Percentiles rank a stretch among this genome's conserved stretches.
Conservation (phyloP, 1,139 yeast species). For the Pichia sp. region DNA sequence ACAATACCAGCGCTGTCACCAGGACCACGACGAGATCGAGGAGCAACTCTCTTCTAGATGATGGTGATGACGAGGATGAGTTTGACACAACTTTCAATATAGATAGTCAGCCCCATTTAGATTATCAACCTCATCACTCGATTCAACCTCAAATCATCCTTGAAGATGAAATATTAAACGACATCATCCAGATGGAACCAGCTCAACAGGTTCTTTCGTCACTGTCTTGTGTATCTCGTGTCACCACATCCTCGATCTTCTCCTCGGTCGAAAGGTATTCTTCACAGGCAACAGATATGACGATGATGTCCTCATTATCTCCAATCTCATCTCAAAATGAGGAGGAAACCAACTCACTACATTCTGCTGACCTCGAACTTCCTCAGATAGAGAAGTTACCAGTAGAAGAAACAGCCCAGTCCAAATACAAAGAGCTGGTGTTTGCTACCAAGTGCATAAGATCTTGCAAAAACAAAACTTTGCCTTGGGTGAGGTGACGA, state of each 20-base stretch:
- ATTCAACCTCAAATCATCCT: slow-evolving; percentile 15
- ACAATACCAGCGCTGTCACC: background rate
- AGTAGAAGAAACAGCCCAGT: slow-evolving; percentile 6
- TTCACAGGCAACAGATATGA: slow-evolving; percentile 10
- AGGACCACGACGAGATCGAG: slow-evolving; percentile 11
- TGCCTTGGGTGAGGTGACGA: slow-evolving; percentile 10
- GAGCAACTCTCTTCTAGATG: slow-evolving; percentile 16
- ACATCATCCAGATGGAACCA: slow-evolving; percentile 16
- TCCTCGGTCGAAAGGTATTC: slow-evolving; percentile 16
- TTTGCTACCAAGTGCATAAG: slow-evolving; percentile 29
- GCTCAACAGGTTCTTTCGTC: slow-evolving; percentile 15
- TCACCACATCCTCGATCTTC: slow-evolving; percentile 14
- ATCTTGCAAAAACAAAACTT: slow-evolving; percentile 21
- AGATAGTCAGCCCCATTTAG: slow-evolving; percentile 1
- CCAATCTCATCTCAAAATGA: slow-evolving; percentile 14
- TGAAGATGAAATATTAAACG: slow-evolving; percentile 16
- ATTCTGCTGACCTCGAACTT: slow-evolving; percentile 5
- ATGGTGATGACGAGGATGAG: slow-evolving; percentile 21
- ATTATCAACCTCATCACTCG: slow-evolving; percentile 14
- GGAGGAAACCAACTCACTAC: background rate
- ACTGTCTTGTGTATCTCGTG: slow-evolving; percentile 12
- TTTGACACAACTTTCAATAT: slow-evolving; percentile 17
- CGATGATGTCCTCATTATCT: slow-evolving; percentile 13
- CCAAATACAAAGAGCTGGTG: slow-evolving; percentile 26
- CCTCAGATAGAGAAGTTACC: slow-evolving; percentile 7